A percentile compares a stretch with the other conserved stretches of the same genome.
These are phyloP conservation scores for Crassisporium funariophilum DNA, from an alignment of 768 basidiomycete species.

Conservation along the genomic window DNA sequence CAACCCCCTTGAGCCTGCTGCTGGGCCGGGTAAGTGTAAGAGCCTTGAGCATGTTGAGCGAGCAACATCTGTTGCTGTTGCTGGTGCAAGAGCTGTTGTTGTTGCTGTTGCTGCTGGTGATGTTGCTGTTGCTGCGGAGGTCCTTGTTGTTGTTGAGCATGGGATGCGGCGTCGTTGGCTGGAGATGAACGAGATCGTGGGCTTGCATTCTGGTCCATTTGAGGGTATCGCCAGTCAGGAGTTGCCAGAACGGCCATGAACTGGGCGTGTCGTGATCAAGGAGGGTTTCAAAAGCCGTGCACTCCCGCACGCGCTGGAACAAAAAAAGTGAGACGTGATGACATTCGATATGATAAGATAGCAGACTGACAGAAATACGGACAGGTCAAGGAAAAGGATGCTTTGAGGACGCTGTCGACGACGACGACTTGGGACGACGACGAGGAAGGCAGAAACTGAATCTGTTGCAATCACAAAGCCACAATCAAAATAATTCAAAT, in stretches of 20 bases:
- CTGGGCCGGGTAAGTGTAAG: constrained; percentile 70
- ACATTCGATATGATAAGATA: too few relatives aligned
- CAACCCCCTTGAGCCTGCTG: constrained; percentile 72
- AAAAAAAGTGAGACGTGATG: too few relatives aligned
- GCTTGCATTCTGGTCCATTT: too few relatives aligned
- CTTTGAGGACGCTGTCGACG: constrained; percentile 33
- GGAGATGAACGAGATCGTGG: constrained; percentile 64
- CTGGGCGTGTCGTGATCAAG: too few relatives aligned
- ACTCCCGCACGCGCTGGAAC: too few relatives aligned
- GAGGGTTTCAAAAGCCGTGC: too few relatives aligned
- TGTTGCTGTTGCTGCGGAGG: constrained; percentile 19
- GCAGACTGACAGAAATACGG: background rate
- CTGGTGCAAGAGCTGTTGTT: constrained; percentile 18
- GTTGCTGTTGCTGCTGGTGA: constrained; percentile 22
- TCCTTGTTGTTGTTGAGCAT: constrained; percentile 25
- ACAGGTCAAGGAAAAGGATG: constrained; percentile 3
- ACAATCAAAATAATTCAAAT: constrained; percentile 36
- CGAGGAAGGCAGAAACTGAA: constrained; percentile 28
- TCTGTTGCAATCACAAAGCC: constrained; percentile 40
- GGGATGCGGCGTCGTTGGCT: constrained; percentile 48
- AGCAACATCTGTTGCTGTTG: constrained; percentile 13
- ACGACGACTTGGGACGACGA: too few relatives aligned
- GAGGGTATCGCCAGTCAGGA: constrained; percentile 70
- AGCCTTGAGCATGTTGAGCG: constrained; percentile 33
- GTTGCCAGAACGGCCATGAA: constrained; percentile 82